Evolutionary conservation across 192 early-diverging fungal genomes (phyloP).

Genomic region (Chytriomyces hyalinus): DNA sequence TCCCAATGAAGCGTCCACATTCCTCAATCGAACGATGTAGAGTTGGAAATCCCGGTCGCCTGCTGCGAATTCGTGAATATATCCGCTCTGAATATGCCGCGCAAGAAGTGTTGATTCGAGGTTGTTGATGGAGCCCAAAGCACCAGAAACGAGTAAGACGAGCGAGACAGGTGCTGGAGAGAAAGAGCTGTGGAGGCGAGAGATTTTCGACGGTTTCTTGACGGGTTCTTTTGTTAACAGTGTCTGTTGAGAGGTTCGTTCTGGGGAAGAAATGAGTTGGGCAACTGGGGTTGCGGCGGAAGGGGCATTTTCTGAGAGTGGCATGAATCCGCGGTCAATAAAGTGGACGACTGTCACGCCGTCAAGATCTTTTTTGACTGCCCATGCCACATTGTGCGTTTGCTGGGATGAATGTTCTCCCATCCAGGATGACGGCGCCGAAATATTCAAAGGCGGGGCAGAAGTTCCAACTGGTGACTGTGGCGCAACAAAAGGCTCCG

Average conservation of each 20-base stretch:
- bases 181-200: not conserved
- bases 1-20: not conserved
- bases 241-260: not conserved
- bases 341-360: slow-evolving; percentile 19
- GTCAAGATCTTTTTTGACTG: not conserved
- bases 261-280: not conserved
- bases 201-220: not conserved
- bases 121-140: not conserved
- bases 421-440: not conserved
- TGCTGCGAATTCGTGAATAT: not conserved
- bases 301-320: not conserved
- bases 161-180: not conserved
- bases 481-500: not conserved
- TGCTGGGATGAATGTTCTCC: not conserved
- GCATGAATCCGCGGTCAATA: slow-evolving; percentile 29
- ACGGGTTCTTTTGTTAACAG: not conserved
- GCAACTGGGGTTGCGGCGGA: not conserved
- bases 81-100: not conserved
- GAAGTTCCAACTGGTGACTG: no score
- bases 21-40: not conserved
- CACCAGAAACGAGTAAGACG: not conserved
- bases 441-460: no score
- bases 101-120: not conserved
- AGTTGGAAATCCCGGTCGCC: not conserved
- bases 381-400: not conserved